Conservation (phyloP, 306 rosid genomes). For the Chamaecrista fasciculata region DNA sequence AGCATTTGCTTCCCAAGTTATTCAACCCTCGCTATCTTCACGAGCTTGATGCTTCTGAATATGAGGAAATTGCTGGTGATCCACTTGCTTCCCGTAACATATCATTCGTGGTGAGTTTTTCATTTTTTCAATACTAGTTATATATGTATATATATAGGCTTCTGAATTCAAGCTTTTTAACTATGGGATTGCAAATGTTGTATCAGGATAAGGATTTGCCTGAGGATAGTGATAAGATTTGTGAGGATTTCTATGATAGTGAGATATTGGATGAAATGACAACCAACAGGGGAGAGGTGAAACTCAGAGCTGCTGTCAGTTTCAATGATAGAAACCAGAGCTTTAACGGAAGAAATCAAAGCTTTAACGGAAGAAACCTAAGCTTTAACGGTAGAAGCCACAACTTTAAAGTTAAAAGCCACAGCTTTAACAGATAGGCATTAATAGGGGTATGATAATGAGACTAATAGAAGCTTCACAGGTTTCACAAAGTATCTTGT, state of each 20-base stretch:
- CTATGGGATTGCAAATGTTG: constrained; percentile 13
- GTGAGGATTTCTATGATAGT: constrained; percentile 57
- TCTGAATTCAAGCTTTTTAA: constrained; percentile 11
- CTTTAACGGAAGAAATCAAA: no score
- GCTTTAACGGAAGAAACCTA: no score
- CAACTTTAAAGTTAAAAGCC: no score
- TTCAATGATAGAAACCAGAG: constrained; percentile 33
- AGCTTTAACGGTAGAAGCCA: no score
- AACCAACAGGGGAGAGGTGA: constrained; percentile 80
- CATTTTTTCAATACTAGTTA: not conserved
- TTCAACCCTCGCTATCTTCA: constrained; percentile 53
- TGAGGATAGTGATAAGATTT: constrained; percentile 33
- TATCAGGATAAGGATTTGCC: constrained; percentile 53
- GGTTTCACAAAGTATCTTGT: no score
- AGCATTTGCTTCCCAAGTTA: constrained; percentile 67
- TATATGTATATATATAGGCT: not conserved
- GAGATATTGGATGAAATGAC: constrained; percentile 88
- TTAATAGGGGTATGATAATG: no score
- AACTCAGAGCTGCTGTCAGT: constrained; percentile 59
- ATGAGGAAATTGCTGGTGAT: constrained; percentile 69
- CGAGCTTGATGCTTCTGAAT: constrained; percentile 91
- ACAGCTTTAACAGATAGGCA: no score
- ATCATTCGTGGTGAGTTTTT: constrained; percentile 26
- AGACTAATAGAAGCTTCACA: no score
- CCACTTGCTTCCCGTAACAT: constrained; percentile 20